Conservation (phyloP, 202 grass and related monocot genomes). For the Dendrocalamus latiflorus region DNA sequence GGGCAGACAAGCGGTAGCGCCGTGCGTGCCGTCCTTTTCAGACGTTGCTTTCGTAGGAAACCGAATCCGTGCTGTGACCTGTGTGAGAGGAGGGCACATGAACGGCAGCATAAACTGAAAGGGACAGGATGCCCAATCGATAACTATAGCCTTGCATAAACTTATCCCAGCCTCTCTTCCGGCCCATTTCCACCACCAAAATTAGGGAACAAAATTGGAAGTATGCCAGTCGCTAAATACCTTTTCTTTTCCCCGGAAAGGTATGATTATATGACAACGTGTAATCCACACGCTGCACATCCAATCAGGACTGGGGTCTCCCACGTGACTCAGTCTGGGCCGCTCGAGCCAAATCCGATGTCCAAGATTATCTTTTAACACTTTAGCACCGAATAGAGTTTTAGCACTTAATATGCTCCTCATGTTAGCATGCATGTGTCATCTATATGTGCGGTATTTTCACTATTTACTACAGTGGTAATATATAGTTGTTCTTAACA, state of each 20-base stretch:
- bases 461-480: no score
- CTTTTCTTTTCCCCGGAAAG: background rate
- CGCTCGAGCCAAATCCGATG: no score
- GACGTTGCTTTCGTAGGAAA: background rate
- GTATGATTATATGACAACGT: background rate
- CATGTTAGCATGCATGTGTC: no score
- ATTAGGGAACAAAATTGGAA: background rate
- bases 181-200: background rate
- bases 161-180: background rate
- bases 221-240: background rate
- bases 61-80: background rate
- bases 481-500: no score
- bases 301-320: background rate
- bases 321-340: no score
- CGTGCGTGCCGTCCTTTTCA: background rate
- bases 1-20: background rate
- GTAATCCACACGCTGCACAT: background rate
- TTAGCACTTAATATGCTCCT: no score
- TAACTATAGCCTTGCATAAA: background rate
- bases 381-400: no score
- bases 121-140: background rate
- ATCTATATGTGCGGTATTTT: no score
- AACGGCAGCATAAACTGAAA: background rate
- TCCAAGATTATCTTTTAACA: no score
- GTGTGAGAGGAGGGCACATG: background rate